phyloP scores from a whole-genome alignment of 176 grass and related monocot species.

The Tuctoria greenei region DNA sequence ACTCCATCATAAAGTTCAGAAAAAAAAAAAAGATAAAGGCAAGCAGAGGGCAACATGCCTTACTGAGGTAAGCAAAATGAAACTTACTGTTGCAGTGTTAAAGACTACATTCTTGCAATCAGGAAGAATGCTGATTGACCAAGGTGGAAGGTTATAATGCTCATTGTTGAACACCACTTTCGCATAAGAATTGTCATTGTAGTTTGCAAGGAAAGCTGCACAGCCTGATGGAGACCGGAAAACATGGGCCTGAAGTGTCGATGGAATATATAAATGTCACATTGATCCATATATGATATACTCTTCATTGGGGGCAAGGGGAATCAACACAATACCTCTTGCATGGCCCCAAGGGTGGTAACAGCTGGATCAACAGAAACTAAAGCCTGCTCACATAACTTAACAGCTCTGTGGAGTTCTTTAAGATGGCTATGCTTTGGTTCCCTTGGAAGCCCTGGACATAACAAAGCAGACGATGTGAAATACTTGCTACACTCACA shows the following conservation, averaged over 20 bases:
- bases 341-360: slow-evolving; percentile 84
- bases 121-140: slow-evolving; percentile 99
- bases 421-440: slow-evolving; percentile 96
- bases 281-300: slow-evolving; percentile 13
- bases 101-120: slow-evolving; percentile 95
- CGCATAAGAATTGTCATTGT: slow-evolving; percentile 74
- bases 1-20: neutral
- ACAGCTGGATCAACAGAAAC: slow-evolving; percentile 87
- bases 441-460: slow-evolving; percentile 77
- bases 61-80: slow-evolving; percentile 2
- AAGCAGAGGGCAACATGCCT: neutral
- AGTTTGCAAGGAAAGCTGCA: slow-evolving; percentile 90
- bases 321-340: slow-evolving; percentile 62
- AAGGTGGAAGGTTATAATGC: slow-evolving; percentile 90
- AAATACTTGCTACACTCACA: neutral
- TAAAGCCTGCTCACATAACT: slow-evolving; percentile 85
- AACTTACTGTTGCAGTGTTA: slow-evolving; percentile 93
- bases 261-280: slow-evolving; percentile 28
- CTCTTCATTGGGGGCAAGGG: neutral
- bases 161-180: slow-evolving; percentile 83
- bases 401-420: slow-evolving; percentile 90
- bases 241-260: slow-evolving; percentile 66
- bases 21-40: neutral
- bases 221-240: slow-evolving; percentile 75
- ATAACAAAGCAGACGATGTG: slow-evolving; percentile 17